Evolutionary conservation across 2,329 filamentous ascomycete species (phyloP), one percentile per base, ranked within the genome.

Genomic region (Ilyonectria sp.): DNA sequence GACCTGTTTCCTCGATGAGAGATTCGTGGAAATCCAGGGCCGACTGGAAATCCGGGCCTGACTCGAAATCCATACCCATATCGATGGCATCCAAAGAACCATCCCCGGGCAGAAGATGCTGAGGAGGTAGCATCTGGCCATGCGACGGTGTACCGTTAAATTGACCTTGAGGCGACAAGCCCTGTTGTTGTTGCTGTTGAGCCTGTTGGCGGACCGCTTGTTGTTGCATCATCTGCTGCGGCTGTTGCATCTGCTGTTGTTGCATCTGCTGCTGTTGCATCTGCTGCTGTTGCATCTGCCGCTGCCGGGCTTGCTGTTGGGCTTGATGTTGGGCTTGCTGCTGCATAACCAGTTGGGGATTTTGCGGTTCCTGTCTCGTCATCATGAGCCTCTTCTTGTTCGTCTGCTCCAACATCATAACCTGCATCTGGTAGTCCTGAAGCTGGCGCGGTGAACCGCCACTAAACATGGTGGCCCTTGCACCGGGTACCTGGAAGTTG

Each of bases 361-460:
- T 43, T 37, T 49, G 17, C 79, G 94, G 91, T 77, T 94, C 89
- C 76, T 91, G 91, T n/a, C 93, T 89, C 31, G 93, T 93, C 92
- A 94, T 94, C 85, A 94, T 90, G 49, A 94, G 84, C 11, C 93
- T 86, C 81, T 94, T 94, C 85, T 94, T 95, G 75, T 95, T 95
- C 81, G 95, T 92, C 80, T 94, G 92, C 80, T 95, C 93, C 11
- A 95, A 86, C 46, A 95, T 82, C 93, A 94, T 95, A 76, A 95
- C 82, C 79, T 95, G 93, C 92, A 94, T 94, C 82, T 95, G 93
- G 75, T 95, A 95, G 79, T 95, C 93, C 79, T 94, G 92, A 35
- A 95, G 84, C 17, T 92, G 93, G 77, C 94, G 92, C 77, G 94
- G 94, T 74, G 8, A 74, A 84, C 67, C 80, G 60, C 64, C 67